Evolutionary conservation across 1,284 basidiomycete genomes (phyloP).

Genomic region (Omphalotus olearius): DNA sequence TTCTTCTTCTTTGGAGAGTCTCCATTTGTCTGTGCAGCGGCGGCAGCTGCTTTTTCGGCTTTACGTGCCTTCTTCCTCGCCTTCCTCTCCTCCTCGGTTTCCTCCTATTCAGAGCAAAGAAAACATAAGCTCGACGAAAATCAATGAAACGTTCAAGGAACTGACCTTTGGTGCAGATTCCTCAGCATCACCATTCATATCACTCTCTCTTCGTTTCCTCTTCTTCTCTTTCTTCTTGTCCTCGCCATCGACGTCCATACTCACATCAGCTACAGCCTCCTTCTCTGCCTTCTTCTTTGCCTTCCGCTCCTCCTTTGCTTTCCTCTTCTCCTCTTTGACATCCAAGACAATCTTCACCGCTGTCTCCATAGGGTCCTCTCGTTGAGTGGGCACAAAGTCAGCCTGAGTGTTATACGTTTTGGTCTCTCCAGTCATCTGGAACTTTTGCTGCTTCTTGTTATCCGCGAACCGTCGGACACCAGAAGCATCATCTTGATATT

Average conservation of each 20-base stretch:
- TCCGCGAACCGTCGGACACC: conserved; percentile 61
- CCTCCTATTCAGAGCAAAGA: conserved; percentile 34
- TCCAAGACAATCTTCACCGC: conserved; percentile 66
- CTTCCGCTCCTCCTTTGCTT: conserved; percentile 74
- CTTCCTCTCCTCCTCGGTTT: conserved; percentile 66
- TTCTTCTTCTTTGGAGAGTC: conserved; percentile 75
- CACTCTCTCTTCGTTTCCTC: conserved; percentile 68
- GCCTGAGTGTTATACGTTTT: conserved; percentile 81
- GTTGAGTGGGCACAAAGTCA: conserved; percentile 81
- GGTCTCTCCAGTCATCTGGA: conserved; percentile 73
- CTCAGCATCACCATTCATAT: conserved; percentile 34
- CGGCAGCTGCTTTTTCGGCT: conserved; percentile 61
- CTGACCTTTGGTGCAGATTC: conserved; percentile 39
- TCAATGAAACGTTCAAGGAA: conserved; percentile 11
- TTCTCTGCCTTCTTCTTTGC: conserved; percentile 67
- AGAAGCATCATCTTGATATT: conserved; percentile 74
- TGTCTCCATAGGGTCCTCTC: conserved; percentile 60
- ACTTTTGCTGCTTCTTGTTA: conserved; percentile 67
- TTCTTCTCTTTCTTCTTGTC: conserved; percentile 63
- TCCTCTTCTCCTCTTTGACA: conserved; percentile 76
- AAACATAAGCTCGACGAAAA: conserved; percentile 9
- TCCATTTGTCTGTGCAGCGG: conserved; percentile 32
- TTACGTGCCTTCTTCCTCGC: conserved; percentile 70
- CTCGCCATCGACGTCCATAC: conserved; percentile 39
- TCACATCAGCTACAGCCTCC: conserved; percentile 41